Base-by-base conservation (phyloP, 1,284 basidiomycete genomes). In the Tilletiopsis washingtonensis region DNA sequence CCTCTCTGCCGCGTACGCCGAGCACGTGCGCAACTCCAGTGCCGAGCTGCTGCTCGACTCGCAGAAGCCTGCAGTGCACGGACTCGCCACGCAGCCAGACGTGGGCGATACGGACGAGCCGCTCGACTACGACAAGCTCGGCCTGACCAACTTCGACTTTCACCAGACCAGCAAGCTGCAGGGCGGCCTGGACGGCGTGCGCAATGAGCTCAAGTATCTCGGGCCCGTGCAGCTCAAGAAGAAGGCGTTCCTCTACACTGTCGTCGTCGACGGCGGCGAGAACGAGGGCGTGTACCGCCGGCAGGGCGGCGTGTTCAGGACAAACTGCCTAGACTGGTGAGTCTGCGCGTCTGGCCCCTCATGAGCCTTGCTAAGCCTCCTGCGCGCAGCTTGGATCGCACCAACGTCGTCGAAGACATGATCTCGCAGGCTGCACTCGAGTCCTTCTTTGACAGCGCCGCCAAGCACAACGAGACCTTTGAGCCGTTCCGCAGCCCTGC, bases 291-390 rank as follows among this genome's bases (percentile, higher is more conserved):
- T 63, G 19, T 23, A 57, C 12, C 29, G 52, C 20, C 46, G 47
- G 5, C 94, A 99, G 71, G 82, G 81, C 47, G 94, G 94, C 4
- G 81, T 90, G 7, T 96, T 98, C 74, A 79, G 94, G 46, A 87
- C 85, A 12, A 99, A 99, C 69, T 99, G 93, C 72, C 77, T 98
- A 43, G 93, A 97, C 73, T 96, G 91, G 89, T 89, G 64, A 59
- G 79, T 24, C 19, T 32, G 37, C 15, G 20, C 20, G 20, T 38
- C 23, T 46, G 40, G 49, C 40, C 58, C n/a, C 20, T 34, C 14
- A 40, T 43, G 27, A n/a, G 20, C 15, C 23, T 7, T 43, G 20
- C 11, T 21, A 17, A 26, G 9, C 9, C 7, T 5, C 12, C 23
- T 17, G 4, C 25, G 11, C 9, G 19, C 60, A 91, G 90, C 73